phyloP scores from a whole-genome alignment of 306 rosid genomes.

The Trifolium fragiferum region DNA sequence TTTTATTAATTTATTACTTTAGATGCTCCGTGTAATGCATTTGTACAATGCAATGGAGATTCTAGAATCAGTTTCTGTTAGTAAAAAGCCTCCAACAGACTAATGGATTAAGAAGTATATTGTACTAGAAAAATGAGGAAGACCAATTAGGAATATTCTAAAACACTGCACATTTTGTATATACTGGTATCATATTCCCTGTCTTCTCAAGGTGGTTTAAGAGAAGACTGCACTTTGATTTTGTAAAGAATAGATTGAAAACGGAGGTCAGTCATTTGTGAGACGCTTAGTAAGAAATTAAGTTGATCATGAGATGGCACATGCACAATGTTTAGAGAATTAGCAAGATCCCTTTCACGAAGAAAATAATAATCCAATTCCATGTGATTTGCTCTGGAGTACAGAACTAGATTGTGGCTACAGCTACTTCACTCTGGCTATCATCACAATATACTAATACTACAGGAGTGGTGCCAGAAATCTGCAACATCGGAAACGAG shows the following conservation, averaged over 20 bases:
- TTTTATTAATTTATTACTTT: background rate
- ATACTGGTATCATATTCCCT: background rate
- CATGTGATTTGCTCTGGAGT: no score
- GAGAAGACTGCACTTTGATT: background rate
- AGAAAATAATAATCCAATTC: background rate
- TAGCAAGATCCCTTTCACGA: background rate
- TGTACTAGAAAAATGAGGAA: background rate
- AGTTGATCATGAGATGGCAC: background rate
- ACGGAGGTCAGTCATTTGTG: background rate
- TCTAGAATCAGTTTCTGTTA: background rate
- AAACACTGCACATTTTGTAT: background rate
- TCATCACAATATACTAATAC: no score
- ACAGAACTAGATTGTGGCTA: no score
- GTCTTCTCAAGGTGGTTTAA: background rate
- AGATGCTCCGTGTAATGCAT: background rate
- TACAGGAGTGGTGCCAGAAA: no score
- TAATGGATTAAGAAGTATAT: background rate
- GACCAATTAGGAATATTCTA: background rate
- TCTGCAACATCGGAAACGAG: no score
- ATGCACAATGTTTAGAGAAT: background rate
- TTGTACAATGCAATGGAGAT: background rate
- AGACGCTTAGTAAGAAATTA: background rate
- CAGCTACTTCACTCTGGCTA: no score
- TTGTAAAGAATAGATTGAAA: background rate
- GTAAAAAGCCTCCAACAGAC: background rate